Evolutionary conservation across 2,329 filamentous ascomycete species (phyloP), one percentile per base, ranked within the genome.

Genomic region (Phoma sp.): DNA sequence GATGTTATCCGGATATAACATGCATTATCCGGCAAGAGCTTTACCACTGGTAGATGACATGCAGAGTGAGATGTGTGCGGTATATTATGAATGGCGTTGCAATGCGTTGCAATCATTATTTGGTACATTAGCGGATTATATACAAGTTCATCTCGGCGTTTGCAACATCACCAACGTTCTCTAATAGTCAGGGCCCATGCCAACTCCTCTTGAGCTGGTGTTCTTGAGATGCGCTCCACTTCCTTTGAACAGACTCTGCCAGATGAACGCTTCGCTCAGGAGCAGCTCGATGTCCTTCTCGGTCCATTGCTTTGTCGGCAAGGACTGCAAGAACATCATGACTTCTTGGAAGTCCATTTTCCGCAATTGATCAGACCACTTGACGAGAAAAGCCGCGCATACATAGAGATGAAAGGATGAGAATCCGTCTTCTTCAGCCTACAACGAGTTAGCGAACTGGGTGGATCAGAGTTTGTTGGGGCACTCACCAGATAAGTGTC

Each of bases 261-360:
- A 99, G 62, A 99, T 97, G 69, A 95, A 99, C 3, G 95, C 95
- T 78, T 99, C 95, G 72, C 92, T 97, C 38, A 99, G 82, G 50
- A 99, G 81, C 55, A 99, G 83, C 75, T 98, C 95, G 68, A 99
- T 96, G 71, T 99, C 95, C 79, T 98, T 98, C 74, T 97, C 95
- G 1, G 92, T 97, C 95, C 95, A 99, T 50, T 89, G 85, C 65
- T 90, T 89, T 6, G 96, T 99, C 3, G 96, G 95, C 53, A 99
- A 80, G 39, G 92, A 91, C 78, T 99, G 95, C 50, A 99, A 80
- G 73, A 99, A 99, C 94, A 99, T 99, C 93, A 99, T 97, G 56
- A 96, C 89, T 76, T 97, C 94, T 79, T 98, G 86, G 64, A 98
- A 98, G 74, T 99, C 95, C 94, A 98, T 98, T 75, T 92, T 95